Evolutionary conservation across 305 asterid species (phyloP), one percentile per base, ranked within the genome.

Genomic region (Petunia hybrid): DNA sequence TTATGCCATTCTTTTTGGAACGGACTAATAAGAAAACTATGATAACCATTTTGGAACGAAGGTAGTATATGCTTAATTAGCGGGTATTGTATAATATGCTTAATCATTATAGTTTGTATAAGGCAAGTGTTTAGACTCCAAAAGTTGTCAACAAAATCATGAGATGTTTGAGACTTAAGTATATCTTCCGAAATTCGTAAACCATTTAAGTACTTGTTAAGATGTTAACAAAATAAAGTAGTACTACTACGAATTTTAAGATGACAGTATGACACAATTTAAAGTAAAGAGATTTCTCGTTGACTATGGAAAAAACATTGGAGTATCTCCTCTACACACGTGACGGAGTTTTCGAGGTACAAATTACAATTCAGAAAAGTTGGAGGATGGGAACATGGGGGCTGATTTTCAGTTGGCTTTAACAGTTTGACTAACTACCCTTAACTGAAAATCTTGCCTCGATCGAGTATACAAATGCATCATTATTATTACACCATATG

Each of bases 381-480:
- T 71, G 78, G 62, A 48, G 62, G 62, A 71, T 4, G 62, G 78
- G 45, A 73, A 51, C 78, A 73, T 73, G 78, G 7, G 59, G 5
- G 45, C 78, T 35, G 4, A 73, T 48, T 48, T 73, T 73, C 62
- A 35, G 78, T 48, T 48, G 43, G 6, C 9, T 71, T 65, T 39
- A 4, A 13, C 71, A 10, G 22, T 64, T 71, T 71, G 45, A 73
- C 78, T 13, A 73, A 73, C 78, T 38, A 35, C 60, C 10, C 2
- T 3, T 71, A 71, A 48, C 78, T 35, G 62, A 57, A 57, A 57
- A n/a, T 14, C 35, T 22, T 22, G 31, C 31, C 31, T 22, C 31
- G 31, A 22, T 22, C 31, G 31, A 22, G 31, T 22, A 22, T 22
- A 22, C 31, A 22, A 22, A 22, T 22, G 31, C 31, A 22, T 22